phyloP scores from a whole-genome alignment of 768 basidiomycete species.

The Lactifluus subvellereus region DNA sequence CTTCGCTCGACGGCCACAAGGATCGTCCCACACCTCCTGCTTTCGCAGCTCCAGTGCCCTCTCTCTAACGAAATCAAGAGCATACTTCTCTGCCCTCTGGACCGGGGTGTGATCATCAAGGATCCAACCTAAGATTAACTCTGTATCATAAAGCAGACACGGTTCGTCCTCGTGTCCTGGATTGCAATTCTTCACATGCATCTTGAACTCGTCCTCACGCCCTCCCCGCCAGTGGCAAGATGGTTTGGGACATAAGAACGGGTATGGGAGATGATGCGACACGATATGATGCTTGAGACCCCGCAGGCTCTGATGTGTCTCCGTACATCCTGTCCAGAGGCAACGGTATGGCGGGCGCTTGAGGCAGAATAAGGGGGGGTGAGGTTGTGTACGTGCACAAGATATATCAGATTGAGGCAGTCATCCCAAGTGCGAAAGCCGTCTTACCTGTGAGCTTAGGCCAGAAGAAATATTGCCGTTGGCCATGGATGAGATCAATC shows the following conservation, averaged over 20 bases:
- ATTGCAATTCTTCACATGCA: neutral
- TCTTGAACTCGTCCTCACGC: neutral
- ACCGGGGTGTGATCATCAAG: neutral
- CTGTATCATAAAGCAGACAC: neutral
- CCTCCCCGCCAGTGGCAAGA: neutral
- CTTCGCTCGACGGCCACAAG: no score
- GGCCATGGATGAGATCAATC: no score
- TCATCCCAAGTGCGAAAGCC: no score
- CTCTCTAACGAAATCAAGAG: neutral
- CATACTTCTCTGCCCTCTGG: no score
- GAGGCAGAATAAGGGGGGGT: no score
- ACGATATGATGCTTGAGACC: neutral
- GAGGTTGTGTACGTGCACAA: neutral
- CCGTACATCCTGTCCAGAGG: neutral
- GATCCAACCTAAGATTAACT: neutral
- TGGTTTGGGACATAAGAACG: neutral
- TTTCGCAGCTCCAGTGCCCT: no score
- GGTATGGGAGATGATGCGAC: neutral
- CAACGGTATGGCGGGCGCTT: neutral
- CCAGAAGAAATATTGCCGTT: no score
- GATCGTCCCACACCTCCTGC: no score
- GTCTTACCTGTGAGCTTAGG: no score
- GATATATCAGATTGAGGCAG: neutral
- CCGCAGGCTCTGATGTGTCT: neutral
- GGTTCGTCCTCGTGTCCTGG: neutral